phyloP scores from a whole-genome alignment of 129 eudicot species.

The Chrysanthemum seticuspe region DNA sequence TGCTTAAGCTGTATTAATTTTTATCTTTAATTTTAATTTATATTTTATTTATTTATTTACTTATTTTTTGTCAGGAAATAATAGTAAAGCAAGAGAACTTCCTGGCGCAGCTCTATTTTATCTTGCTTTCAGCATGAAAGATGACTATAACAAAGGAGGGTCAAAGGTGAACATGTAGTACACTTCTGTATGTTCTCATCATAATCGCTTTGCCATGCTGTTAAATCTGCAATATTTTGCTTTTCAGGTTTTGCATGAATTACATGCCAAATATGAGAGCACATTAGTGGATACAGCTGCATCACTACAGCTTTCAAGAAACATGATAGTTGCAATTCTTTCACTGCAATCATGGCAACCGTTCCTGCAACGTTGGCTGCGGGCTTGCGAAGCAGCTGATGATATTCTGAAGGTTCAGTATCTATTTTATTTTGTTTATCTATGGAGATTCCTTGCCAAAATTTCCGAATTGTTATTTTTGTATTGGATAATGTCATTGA shows the following conservation, averaged over 20 bases:
- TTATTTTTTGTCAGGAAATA: constrained; percentile 49
- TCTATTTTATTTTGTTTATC: constrained; percentile 14
- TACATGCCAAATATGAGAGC: constrained; percentile 56
- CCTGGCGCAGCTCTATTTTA: constrained; percentile 93
- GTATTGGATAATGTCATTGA: background rate
- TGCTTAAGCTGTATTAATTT: constrained; percentile 22
- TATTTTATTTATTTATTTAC: no score
- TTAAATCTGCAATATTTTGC: constrained; percentile 26
- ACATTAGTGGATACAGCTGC: constrained; percentile 61
- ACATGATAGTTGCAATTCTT: constrained; percentile 63
- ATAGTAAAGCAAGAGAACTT: constrained; percentile 45
- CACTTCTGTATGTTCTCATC: background rate
- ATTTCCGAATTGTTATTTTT: background rate
- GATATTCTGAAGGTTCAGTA: constrained; percentile 69
- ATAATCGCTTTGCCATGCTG: constrained; percentile 12
- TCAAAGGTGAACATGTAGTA: constrained; percentile 52
- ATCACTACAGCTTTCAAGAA: constrained; percentile 81
- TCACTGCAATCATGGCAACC: constrained; percentile 93
- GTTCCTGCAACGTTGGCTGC: constrained; percentile 83
- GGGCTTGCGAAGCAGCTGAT: constrained; percentile 64
- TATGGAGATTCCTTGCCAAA: background rate
- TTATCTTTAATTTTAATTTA: no score
- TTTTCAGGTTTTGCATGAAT: constrained; percentile 51
- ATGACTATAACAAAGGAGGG: constrained; percentile 36
- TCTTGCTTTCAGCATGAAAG: constrained; percentile 47